A percentile compares a stretch with the other conserved stretches of the same genome.
These are phyloP conservation scores for Teunomyces lycoperdinae DNA, from an alignment of 805 yeast species.

Conservation along the genomic window DNA sequence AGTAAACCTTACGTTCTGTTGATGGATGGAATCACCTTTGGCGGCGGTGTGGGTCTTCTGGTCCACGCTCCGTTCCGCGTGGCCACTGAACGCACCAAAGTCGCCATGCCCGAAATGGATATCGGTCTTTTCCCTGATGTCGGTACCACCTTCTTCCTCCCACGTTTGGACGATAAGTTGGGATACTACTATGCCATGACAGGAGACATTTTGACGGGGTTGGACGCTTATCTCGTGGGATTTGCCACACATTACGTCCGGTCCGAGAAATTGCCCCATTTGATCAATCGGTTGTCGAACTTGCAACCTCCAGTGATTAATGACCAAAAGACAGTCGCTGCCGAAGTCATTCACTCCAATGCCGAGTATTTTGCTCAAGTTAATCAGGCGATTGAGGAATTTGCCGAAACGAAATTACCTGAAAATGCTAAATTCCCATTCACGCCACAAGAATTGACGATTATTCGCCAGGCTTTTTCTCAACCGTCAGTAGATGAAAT, in stretches of 20 bases:
- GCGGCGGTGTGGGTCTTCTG: slow-evolving; percentile 93
- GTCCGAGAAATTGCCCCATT: slow-evolving; percentile 55
- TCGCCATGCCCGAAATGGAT: slow-evolving; percentile 98
- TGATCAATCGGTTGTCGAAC: slow-evolving; percentile 64
- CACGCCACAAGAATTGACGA: slow-evolving; percentile 50
- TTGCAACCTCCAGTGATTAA: slow-evolving; percentile 45
- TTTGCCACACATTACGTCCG: slow-evolving; percentile 89
- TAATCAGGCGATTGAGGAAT: slow-evolving; percentile 76
- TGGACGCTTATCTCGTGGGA: slow-evolving; percentile 80
- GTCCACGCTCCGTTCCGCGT: slow-evolving; percentile 90
- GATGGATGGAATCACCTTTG: slow-evolving; percentile 94
- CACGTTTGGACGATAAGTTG: slow-evolving; percentile 74
- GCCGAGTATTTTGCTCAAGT: slow-evolving; percentile 54
- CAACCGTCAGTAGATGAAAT: slow-evolving; percentile 52
- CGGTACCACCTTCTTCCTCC: slow-evolving; percentile 87
- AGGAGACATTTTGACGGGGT: slow-evolving; percentile 73
- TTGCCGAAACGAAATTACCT: slow-evolving; percentile 61
- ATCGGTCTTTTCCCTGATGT: slow-evolving; percentile 97
- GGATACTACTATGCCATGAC: slow-evolving; percentile 88
- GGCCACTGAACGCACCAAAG: slow-evolving; percentile 85
- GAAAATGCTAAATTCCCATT: slow-evolving; percentile 57
- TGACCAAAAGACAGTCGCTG: slow-evolving; percentile 24
- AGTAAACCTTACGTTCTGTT: slow-evolving; percentile 83
- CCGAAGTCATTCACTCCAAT: slow-evolving; percentile 20
- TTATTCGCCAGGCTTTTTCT: slow-evolving; percentile 70